Percentiles rank a stretch among this genome's conserved stretches.
Conservation (phyloP, 2,329 filamentous ascomycete species). For the Aspergillus sp. region DNA sequence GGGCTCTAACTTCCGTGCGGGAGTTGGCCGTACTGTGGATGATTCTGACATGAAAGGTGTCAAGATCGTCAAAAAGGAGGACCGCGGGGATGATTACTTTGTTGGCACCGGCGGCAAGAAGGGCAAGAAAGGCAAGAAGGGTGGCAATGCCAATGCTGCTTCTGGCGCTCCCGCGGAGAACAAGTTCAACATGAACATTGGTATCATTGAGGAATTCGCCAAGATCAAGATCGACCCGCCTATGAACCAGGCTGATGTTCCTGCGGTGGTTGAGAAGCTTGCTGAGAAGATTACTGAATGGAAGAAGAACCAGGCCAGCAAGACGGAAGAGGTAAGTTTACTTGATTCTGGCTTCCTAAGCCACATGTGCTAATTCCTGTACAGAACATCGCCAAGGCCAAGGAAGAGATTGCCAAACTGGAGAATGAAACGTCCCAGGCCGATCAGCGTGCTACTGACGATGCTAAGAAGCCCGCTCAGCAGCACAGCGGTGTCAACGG, state of each 20-base stretch:
- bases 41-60: slow-evolving; percentile 78
- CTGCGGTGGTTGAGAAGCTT: slow-evolving; percentile 75
- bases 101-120: slow-evolving; percentile 67
- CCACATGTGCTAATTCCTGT: slow-evolving; percentile 17
- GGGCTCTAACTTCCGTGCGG: slow-evolving; percentile 68
- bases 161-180: slow-evolving; percentile 43
- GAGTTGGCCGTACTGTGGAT: slow-evolving; percentile 76
- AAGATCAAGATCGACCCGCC: slow-evolving; percentile 82
- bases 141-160: slow-evolving; percentile 43
- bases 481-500: slow-evolving; percentile 49
- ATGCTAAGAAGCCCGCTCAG: slow-evolving; percentile 48
- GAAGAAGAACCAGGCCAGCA: slow-evolving; percentile 81
- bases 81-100: slow-evolving; percentile 80
- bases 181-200: slow-evolving; percentile 81
- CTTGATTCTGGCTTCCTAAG: neutral
- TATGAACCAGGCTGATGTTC: slow-evolving; percentile 75
- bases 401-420: slow-evolving; percentile 87
- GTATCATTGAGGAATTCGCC: slow-evolving; percentile 82
- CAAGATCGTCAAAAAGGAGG: slow-evolving; percentile 76
- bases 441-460: slow-evolving; percentile 41
- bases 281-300: slow-evolving; percentile 85
- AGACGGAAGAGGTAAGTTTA: slow-evolving; percentile 77
- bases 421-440: slow-evolving; percentile 55
- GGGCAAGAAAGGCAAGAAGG: slow-evolving; percentile 82
- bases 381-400: slow-evolving; percentile 93